Evolutionary conservation across 345 rosid genomes (phyloP).

Genomic region (Brassica napus): DNA sequence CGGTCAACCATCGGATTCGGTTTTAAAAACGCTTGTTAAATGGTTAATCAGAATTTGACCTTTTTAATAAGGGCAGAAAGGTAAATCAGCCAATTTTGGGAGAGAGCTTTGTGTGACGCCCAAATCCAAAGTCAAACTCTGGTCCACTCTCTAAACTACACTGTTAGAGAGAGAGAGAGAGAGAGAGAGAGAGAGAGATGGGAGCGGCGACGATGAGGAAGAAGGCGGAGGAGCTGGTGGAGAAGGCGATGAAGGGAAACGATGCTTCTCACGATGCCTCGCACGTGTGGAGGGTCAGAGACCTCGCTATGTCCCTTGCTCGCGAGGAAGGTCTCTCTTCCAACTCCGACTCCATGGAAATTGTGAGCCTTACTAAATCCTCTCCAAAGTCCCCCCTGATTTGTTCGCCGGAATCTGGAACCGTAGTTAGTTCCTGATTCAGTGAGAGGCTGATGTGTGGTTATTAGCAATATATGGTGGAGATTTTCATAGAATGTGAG

Average conservation of each 20-base stretch:
- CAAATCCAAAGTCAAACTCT: conserved; percentile 4
- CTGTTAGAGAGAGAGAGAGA: not conserved
- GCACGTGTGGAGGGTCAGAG: conserved; percentile 83
- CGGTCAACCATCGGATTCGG: no score
- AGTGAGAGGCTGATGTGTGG: not conserved
- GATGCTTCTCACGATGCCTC: conserved; percentile 81
- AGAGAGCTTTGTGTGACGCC: not conserved
- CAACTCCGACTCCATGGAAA: conserved; percentile 69
- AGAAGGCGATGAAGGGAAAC: conserved; percentile 64
- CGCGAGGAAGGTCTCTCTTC: conserved; percentile 80
- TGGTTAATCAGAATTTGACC: no score
- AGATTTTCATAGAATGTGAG: not conserved
- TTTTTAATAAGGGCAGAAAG: not conserved
- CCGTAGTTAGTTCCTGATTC: not conserved
- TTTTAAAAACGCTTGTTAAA: no score
- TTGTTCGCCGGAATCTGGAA: no score
- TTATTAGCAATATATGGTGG: not conserved
- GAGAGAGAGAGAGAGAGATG: not conserved
- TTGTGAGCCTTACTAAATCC: conserved; percentile 42
- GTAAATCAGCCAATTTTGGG: not conserved
- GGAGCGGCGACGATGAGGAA: conserved; percentile 16
- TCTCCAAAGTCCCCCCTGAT: no score
- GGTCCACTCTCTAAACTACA: not conserved
- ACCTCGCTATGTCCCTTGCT: conserved; percentile 79
- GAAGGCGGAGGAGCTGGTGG: conserved; percentile 68